Base-by-base conservation (phyloP, 805 yeast genomes). In the Kockiozyma suomiensis region DNA sequence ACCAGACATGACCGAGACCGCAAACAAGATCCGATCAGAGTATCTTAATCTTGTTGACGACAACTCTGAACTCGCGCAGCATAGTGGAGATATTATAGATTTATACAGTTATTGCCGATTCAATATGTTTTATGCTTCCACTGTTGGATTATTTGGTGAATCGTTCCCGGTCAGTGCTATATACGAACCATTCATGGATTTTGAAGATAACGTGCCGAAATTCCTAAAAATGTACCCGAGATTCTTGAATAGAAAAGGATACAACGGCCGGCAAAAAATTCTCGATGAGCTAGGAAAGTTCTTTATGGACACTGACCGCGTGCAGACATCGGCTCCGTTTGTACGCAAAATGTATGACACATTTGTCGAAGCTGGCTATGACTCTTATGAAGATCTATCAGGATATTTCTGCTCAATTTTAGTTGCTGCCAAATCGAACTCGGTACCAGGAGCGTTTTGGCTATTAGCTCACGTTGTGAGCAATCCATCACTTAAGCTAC, bases 391-490 rank as follows among this genome's bases (percentile, higher is more conserved):
- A 2, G 65, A 62, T 42, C 10, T 41, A 5, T 49, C 55, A 10
- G 51, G 56, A 23, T 60, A 51, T 37, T 45, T 52, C 26, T 53
- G 50, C 26, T 48, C 62, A 32, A 56, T 60, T 19, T 17, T 59
- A 13, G 43, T 62, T 25, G 66, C 64, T 2, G 47, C 50, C 17
- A 40, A 52, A 23, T 52, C 61, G 38, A 58, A 58, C 33, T 52
- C 61, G 13, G 57, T 58, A 15, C 61, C 61, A 13, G 56, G 43
- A 15, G 61, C 61, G 23, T 58, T 46, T 41, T 58, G 61, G 61
- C 26, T 53, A 8, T 19, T 58, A 32, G 58, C 62, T 8, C 5
- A 54, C 15, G 37, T 49, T 5, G 40, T 54, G 13, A 17, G 17
- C 7, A 42, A 54, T 23, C 46, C 50, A 2, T 47, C 25, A 21